Conservation (phyloP, 352 stramenopile genomes). For the Aphanomyces cochlioides region DNA sequence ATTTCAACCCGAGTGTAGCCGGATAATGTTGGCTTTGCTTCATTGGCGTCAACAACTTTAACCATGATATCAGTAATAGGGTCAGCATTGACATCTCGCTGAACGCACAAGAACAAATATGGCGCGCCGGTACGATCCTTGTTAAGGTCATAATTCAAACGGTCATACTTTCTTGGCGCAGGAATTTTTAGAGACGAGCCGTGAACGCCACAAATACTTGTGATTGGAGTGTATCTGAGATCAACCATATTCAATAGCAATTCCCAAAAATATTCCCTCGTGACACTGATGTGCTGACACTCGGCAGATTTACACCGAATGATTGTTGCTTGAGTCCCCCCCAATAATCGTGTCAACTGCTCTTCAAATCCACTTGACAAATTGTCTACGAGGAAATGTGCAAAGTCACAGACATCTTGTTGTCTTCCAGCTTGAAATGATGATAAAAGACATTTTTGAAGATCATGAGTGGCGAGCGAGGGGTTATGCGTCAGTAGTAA, state of each 20-base stretch:
- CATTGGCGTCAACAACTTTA: conserved; percentile 53
- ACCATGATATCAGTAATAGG: conserved; percentile 81
- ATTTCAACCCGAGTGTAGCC: conserved; percentile 79
- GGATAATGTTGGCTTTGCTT: conserved; percentile 55
- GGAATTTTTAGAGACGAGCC: conserved; percentile 65
- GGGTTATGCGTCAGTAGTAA: conserved; percentile 69
- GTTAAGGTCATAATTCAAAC: conserved; percentile 81
- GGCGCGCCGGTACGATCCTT: conserved; percentile 71
- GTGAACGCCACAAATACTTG: conserved; percentile 66
- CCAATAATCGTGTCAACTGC: conserved; percentile 71
- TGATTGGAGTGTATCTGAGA: conserved; percentile 83
- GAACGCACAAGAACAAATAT: conserved; percentile 82
- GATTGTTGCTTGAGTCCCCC: conserved; percentile 75
- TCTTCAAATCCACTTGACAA: conserved; percentile 66
- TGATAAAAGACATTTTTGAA: conserved; percentile 65
- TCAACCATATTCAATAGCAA: conserved; percentile 88
- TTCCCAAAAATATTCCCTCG: conserved; percentile 87
- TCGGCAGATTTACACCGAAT: conserved; percentile 60
- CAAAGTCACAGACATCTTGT: conserved; percentile 85
- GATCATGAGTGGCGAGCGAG: conserved; percentile 53
- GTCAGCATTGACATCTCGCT: conserved; percentile 41
- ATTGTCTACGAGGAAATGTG: conserved; percentile 79
- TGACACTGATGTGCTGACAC: conserved; percentile 79
- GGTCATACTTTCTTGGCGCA: conserved; percentile 63
- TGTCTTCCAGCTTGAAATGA: conserved; percentile 79